Evolutionary conservation across 176 grass and related monocot genomes (phyloP).

Genomic region (Carex littledalei): DNA sequence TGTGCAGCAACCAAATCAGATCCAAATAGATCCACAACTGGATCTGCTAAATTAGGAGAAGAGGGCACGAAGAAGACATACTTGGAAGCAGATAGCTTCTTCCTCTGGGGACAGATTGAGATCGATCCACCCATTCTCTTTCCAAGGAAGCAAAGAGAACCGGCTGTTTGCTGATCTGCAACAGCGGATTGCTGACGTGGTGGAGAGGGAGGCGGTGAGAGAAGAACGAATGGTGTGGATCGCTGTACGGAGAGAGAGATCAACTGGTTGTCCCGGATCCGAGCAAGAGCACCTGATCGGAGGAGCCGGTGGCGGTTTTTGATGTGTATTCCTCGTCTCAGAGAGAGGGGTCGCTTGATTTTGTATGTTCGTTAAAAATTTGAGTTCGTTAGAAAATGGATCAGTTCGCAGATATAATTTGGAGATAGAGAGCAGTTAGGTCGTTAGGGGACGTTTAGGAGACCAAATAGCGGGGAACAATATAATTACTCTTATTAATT

Average conservation of each 20-base stretch:
- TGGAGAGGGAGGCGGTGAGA: conserved; percentile 21
- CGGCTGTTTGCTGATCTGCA: not conserved
- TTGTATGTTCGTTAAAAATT: no score
- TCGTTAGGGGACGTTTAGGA: no score
- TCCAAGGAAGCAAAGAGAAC: conserved; percentile 31
- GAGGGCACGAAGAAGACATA: conserved; percentile 36
- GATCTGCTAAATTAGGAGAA: conserved; percentile 27
- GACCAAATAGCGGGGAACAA: no score
- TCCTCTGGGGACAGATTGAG: conserved; percentile 48
- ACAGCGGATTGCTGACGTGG: not conserved
- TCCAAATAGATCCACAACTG: conserved; percentile 44
- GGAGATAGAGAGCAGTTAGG: no score
- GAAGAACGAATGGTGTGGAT: not conserved
- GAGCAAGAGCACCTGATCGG: conserved; percentile 56
- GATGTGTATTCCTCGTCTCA: not conserved
- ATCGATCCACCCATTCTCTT: conserved; percentile 22
- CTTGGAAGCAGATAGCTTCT: conserved; percentile 54
- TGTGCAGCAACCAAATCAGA: conserved; percentile 55
- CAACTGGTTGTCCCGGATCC: conserved; percentile 57
- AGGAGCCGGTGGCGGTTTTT: conserved; percentile 63
- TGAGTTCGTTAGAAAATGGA: no score
- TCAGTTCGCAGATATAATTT: no score
- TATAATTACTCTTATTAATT: no score
- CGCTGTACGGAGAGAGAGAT: conserved; percentile 16
- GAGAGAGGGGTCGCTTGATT: conserved; percentile 37